These are phyloP conservation scores for Ustilago cynodontis DNA, from an alignment of 1,284 basidiomycete genomes.

Conservation along the genomic window DNA sequence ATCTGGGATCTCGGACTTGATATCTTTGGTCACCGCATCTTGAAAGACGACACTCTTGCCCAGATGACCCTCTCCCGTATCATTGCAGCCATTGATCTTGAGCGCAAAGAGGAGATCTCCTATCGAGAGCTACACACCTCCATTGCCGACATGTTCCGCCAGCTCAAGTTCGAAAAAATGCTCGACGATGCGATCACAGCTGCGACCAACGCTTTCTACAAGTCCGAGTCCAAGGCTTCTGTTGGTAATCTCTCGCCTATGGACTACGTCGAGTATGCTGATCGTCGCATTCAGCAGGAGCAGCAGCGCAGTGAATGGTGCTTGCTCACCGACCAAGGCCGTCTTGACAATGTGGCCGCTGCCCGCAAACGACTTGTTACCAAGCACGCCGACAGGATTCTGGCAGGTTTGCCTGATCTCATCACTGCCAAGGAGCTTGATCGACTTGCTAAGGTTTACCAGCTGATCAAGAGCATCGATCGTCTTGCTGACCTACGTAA, in stretches of 20 bases:
- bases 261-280: constrained; percentile 49
- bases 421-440: constrained; percentile 34
- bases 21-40: constrained; percentile 51
- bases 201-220: constrained; percentile 51
- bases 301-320: constrained; percentile 48
- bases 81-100: constrained; percentile 40
- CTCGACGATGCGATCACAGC: constrained; percentile 44
- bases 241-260: constrained; percentile 24
- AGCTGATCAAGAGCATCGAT: constrained; percentile 44
- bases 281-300: constrained; percentile 49
- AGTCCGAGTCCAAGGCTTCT: constrained; percentile 28
- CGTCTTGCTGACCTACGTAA: constrained; percentile 45
- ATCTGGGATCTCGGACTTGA: constrained; percentile 56
- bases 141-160: constrained; percentile 53
- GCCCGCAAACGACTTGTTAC: constrained; percentile 44
- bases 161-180: constrained; percentile 39
- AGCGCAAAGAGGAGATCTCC: constrained; percentile 20
- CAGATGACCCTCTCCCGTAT: constrained; percentile 33
- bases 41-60: constrained; percentile 41
- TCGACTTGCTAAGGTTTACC: constrained; percentile 42
- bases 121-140: constrained; percentile 46
- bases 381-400: constrained; percentile 45
- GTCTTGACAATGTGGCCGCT: constrained; percentile 32
- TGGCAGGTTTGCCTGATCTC: constrained; percentile 48
- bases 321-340: constrained; percentile 30